phyloP scores from a whole-genome alignment of 352 stramenopile genomes.

The Elongisporangium senticosum region DNA sequence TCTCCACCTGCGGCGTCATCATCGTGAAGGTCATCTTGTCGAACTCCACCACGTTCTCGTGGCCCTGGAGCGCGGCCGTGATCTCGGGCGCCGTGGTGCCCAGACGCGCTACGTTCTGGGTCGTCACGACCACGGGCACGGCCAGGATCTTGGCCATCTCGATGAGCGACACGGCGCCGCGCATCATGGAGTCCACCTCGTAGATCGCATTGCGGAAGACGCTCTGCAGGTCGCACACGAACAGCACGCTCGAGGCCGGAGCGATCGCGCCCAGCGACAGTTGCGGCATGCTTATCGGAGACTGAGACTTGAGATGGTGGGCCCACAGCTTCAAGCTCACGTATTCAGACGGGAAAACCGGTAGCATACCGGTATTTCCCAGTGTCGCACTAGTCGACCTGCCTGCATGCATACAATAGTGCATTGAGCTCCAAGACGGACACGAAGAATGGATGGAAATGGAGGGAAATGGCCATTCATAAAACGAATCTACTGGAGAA shows the following conservation, averaged over 20 bases:
- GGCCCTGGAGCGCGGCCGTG: constrained; percentile 14
- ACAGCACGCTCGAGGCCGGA: constrained; percentile 54
- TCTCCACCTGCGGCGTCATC: constrained; percentile 82
- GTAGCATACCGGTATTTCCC: constrained; percentile 2
- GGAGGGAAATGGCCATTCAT: neutral
- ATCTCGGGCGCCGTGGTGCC: constrained; percentile 69
- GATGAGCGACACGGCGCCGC: constrained; percentile 34
- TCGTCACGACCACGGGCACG: constrained; percentile 87
- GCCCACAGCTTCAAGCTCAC: neutral
- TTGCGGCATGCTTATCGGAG: neutral
- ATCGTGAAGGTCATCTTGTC: constrained; percentile 97
- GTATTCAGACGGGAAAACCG: neutral
- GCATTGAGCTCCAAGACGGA: too few species aligned
- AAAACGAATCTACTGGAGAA: neutral
- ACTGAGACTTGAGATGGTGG: neutral
- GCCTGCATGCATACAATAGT: neutral
- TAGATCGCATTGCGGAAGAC: constrained; percentile 88
- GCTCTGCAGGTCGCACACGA: constrained; percentile 94
- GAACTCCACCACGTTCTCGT: constrained; percentile 46
- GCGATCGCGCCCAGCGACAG: constrained; percentile 20
- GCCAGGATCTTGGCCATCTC: constrained; percentile 59
- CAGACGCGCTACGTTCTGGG: constrained; percentile 93
- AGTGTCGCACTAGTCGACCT: neutral
- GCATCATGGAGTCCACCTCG: constrained; percentile 83
- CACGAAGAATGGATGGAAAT: neutral